Evolutionary conservation across 1,284 basidiomycete genomes (phyloP), one percentile per base, ranked within the genome.

Genomic region (Amylostereum areolatum): DNA sequence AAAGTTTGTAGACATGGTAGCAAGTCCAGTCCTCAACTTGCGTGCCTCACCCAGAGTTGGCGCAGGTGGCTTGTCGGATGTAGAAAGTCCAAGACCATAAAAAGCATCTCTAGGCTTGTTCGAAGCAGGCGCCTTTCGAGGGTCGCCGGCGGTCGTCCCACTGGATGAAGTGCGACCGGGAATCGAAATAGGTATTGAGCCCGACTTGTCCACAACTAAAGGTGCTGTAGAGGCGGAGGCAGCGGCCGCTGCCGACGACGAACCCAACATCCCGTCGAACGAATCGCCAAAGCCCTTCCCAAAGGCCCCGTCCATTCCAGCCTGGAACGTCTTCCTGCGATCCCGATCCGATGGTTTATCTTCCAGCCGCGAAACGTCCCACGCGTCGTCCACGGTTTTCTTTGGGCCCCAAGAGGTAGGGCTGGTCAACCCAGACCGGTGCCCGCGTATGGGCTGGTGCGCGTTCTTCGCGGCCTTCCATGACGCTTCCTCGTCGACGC

Each of bases 31-130:
- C 43, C 84, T 72, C 50, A 82, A 63, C 59, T 81, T 83, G 44
- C 85, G 73, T 31, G 83, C 86, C 59, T 89, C 85, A n/a, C 78
- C 87, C 3, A 89, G 69, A 1, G 87, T 89, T 27, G 80, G 84
- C 18, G 77, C 69, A 4, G 75, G 71, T 45, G 69, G 70, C 24
- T 67, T 69, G 40, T 69, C 59, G 6, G 74, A 63, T 25, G 66
- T 55, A 49, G 68, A 63, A 12, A 87, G 59, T 5, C 83, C 86
- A 34, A 91, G 68, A 9, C 84, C 87, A 43, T 86, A 85, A 56
- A 91, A 91, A 3, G 88, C 88, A 62, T 90, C 87, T 53, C 75
- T 82, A 28, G 72, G 69, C 48, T 71, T 72, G 37, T 47, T 51
- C 37, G 57, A 52, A 36, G 55, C 45, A 48, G 52, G 46, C 46